A percentile compares a stretch with the other conserved stretches of the same genome.
These are phyloP conservation scores for Aspergillus incahuasiensis DNA, from an alignment of 495 filamentous ascomycete species.

Conservation along the genomic window DNA sequence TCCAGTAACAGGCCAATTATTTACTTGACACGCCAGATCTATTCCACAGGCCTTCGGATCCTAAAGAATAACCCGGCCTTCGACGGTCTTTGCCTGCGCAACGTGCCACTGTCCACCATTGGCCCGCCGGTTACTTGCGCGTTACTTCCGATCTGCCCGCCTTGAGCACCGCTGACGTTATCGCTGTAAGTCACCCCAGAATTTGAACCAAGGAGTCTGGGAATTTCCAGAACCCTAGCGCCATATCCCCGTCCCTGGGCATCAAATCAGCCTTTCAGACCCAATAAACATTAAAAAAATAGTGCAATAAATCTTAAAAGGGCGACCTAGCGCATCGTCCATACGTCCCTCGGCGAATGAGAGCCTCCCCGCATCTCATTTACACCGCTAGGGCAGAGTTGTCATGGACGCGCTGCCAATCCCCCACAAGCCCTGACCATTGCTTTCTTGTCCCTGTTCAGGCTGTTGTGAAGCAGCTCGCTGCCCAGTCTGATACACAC, in stretches of 20 bases:
- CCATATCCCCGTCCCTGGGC: constrained; percentile 16
- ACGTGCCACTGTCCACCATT: constrained; percentile 29
- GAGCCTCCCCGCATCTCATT: constrained; percentile 21
- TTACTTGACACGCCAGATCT: constrained; percentile 20
- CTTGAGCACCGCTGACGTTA: constrained; percentile 31
- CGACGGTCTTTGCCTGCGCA: constrained; percentile 24
- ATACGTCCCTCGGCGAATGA: constrained; percentile 23
- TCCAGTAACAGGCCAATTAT: constrained; percentile 17
- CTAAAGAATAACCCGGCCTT: constrained; percentile 24
- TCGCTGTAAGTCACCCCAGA: constrained; percentile 15
- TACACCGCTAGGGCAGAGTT: constrained; percentile 34
- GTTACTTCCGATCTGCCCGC: constrained; percentile 27
- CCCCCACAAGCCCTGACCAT: constrained; percentile 32
- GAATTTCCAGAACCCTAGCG: constrained; percentile 15
- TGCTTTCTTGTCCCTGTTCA: constrained; percentile 23
- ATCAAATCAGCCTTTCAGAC: constrained; percentile 17
- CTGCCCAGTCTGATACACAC: constrained; percentile 36
- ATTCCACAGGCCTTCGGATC: constrained; percentile 18
- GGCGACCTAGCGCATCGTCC: constrained; percentile 17
- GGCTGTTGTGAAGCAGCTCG: constrained; percentile 44
- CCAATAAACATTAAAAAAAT: constrained; percentile 12
- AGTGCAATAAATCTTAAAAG: constrained; percentile 7
- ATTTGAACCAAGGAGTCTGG: constrained; percentile 10
- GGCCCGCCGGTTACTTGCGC: constrained; percentile 38
- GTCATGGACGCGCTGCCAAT: constrained; percentile 33